Base-by-base conservation (phyloP, 192 early-diverging fungal species). In the Martensiomyces pterosporus region DNA sequence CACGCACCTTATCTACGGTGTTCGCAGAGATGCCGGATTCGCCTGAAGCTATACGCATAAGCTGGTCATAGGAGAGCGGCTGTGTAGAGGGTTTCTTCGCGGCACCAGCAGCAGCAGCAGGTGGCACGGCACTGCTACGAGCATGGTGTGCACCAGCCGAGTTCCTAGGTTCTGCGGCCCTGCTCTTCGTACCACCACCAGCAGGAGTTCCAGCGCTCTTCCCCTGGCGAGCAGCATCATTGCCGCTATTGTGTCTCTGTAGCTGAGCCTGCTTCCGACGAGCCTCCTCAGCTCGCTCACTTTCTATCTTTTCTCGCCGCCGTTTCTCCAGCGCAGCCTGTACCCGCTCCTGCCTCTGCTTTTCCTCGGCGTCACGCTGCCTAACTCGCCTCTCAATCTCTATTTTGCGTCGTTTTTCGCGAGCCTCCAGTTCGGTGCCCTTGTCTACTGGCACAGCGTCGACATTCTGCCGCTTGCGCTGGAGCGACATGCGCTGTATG, bases 41-140 rank as follows among this genome's bases (percentile, higher is more conserved):
- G n/a, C 54, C 53, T n/a, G 57, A 57, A 6, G 69, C 69, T 52
- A 73, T 66, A 4, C 47, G 49, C 69, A 73, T 65, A 43, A 73
- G 69, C 57, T 73, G 43, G 2, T 64, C 47, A 17, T 66, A 73
- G 13, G 63, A 66, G n/a, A 73, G 39, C 3, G 39, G 42, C 45
- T 50, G 49, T 5, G 58, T 12, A 5, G 12, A 5, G 6, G 29
- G 29, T 12, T 32, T 32, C 26, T 38, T 24, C 16, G n/a, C 15
- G 15, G n/a, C n/a, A n/a, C n/a, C n/a, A n/a, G n/a, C n/a, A n/a
- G n/a, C n/a, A n/a, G n/a, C n/a, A n/a, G n/a, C n/a, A n/a, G n/a
- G n/a, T n/a, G n/a, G n/a, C n/a, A n/a, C n/a, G n/a, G n/a, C n/a
- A n/a, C n/a, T n/a, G n/a, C n/a, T n/a, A n/a, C n/a, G n/a, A n/a